phyloP scores from a whole-genome alignment of 768 basidiomycete genomes.

The Pleurotus ostreatus region DNA sequence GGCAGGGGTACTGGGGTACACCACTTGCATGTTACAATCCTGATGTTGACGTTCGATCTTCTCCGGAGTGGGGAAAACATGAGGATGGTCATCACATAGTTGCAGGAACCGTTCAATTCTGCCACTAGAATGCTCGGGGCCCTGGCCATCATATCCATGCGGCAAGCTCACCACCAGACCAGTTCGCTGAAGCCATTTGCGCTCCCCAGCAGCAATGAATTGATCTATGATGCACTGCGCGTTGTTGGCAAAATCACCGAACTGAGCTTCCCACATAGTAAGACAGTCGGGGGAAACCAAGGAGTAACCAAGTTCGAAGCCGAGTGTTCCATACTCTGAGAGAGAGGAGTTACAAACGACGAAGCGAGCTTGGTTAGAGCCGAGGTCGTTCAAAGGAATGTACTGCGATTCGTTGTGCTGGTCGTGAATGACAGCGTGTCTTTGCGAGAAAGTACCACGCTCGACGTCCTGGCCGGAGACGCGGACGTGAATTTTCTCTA shows the following conservation, averaged over 20 bases:
- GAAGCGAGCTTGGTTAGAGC: slow-evolving; percentile 85
- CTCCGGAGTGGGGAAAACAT: slow-evolving; percentile 81
- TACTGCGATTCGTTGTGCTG: slow-evolving; percentile 91
- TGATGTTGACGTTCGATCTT: slow-evolving; percentile 95
- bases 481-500: slow-evolving; percentile 92
- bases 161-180: slow-evolving; percentile 87
- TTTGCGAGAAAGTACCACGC: slow-evolving; percentile 97
- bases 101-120: slow-evolving; percentile 96
- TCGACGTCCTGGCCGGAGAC: slow-evolving; percentile 98
- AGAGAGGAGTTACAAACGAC: slow-evolving; percentile 96
- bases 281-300: slow-evolving; percentile 91
- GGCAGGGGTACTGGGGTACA: slow-evolving; percentile 94
- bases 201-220: slow-evolving; percentile 95
- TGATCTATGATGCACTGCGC: slow-evolving; percentile 99
- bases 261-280: slow-evolving; percentile 98
- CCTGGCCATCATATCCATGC: slow-evolving; percentile 98
- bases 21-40: slow-evolving; percentile 99
- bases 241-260: slow-evolving; percentile 97
- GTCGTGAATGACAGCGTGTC: slow-evolving; percentile 96
- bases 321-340: slow-evolving; percentile 91
- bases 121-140: slow-evolving; percentile 96
- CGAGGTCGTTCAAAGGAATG: slow-evolving; percentile 84
- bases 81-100: slow-evolving; percentile 95
- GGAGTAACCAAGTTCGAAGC: slow-evolving; percentile 98
- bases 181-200: slow-evolving; percentile 95